phyloP scores from a whole-genome alignment of 345 rosid species.

The Dovyalis caffra region DNA sequence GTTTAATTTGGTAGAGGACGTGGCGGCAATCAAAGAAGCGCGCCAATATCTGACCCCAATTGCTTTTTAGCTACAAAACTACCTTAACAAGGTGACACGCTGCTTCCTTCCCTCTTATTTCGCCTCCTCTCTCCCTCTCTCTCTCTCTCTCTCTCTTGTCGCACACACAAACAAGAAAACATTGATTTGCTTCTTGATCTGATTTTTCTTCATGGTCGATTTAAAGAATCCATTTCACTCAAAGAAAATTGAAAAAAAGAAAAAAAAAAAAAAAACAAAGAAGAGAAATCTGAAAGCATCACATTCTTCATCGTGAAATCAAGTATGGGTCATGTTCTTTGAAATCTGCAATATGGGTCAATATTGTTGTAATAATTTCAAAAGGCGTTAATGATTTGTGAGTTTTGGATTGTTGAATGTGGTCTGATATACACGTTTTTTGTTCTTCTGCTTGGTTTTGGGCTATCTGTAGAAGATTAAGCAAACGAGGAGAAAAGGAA shows the following conservation, averaged over 20 bases:
- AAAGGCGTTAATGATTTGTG: not conserved
- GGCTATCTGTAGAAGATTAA: not conserved
- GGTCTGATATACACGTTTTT: not conserved
- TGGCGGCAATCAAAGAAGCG: conserved; percentile 47
- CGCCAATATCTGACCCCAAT: conserved; percentile 58
- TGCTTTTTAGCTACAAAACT: conserved; percentile 43
- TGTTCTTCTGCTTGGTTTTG: not conserved
- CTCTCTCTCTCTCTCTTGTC: conserved; percentile 11
- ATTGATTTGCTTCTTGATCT: conserved; percentile 10
- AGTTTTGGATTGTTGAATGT: conserved; percentile 17
- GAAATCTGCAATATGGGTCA: conserved; percentile 3
- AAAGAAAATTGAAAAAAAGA: not conserved
- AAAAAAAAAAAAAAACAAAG: too few species aligned
- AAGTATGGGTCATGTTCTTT: not conserved
- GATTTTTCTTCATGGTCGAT: conserved; percentile 6
- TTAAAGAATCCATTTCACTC: conserved; percentile 3
- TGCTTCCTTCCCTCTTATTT: conserved; percentile 32
- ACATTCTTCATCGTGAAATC: not conserved
- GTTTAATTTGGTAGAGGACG: conserved; percentile 24
- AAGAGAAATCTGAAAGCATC: too few species aligned
- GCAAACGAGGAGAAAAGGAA: too few species aligned
- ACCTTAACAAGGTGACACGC: conserved; percentile 23
- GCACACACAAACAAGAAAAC: not conserved
- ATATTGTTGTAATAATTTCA: not conserved
- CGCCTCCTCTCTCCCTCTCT: conserved; percentile 27